These are phyloP conservation scores for Blastocrithidia nonstop DNA, from an alignment of 208 protist species.

Conservation along the genomic window DNA sequence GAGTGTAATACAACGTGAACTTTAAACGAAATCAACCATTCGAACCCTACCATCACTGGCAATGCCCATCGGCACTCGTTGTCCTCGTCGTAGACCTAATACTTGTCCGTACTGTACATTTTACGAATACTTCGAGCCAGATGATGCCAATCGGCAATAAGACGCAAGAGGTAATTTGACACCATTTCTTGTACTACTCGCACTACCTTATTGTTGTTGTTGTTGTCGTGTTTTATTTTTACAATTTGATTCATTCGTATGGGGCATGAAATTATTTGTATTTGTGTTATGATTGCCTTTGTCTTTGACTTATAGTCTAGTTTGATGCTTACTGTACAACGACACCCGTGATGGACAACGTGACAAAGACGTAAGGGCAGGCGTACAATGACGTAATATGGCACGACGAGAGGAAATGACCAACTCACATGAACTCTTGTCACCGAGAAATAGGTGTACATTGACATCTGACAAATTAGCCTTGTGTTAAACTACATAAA, in stretches of 20 bases:
- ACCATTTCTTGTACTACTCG: neutral
- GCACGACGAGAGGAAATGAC: conserved; percentile 26
- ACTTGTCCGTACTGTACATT: too few relatives aligned
- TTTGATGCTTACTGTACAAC: too few relatives aligned
- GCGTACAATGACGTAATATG: too few relatives aligned
- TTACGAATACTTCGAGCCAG: too few relatives aligned
- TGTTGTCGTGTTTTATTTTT: neutral
- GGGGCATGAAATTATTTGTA: neutral
- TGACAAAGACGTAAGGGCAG: too few relatives aligned
- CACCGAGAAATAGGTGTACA: conserved; percentile 43
- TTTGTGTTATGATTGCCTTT: neutral
- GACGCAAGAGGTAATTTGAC: too few relatives aligned
- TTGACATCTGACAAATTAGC: conserved; percentile 16
- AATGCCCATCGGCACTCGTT: conserved; percentile 36
- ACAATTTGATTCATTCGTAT: neutral
- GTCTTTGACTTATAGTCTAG: too few relatives aligned
- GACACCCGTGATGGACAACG: too few relatives aligned
- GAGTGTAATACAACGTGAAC: conserved; percentile 50
- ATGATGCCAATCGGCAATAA: too few relatives aligned
- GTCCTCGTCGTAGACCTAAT: too few relatives aligned
- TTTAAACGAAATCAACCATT: conserved; percentile 56
- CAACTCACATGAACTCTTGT: conserved; percentile 45
- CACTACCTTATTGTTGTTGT: neutral
- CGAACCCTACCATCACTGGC: conserved; percentile 21
- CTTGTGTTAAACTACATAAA: conserved; percentile 14